Evolutionary conservation across 1,284 basidiomycete species (phyloP).

Genomic region (Albatrellus sp.): DNA sequence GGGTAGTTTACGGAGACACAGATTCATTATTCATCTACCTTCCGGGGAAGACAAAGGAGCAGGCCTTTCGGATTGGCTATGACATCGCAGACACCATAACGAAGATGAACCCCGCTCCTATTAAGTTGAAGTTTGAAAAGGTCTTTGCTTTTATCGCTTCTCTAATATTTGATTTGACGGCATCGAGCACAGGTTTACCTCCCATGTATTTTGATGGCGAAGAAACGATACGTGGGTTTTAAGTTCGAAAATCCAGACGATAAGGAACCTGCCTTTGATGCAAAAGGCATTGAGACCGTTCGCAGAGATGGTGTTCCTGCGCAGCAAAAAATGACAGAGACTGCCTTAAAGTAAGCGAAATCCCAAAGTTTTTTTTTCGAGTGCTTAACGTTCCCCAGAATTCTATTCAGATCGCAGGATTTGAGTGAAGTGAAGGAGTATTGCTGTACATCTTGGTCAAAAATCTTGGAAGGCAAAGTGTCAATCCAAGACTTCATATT

Average conservation of each 20-base stretch:
- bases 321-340: conserved; percentile 83
- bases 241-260: conserved; percentile 86
- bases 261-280: conserved; percentile 75
- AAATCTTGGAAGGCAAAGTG: conserved; percentile 70
- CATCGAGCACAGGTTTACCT: conserved; percentile 64
- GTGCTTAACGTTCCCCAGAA: conserved; percentile 30
- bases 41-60: conserved; percentile 80
- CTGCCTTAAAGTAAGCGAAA: conserved; percentile 61
- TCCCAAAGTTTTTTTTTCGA: no score
- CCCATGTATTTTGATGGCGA: conserved; percentile 87
- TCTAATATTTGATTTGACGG: background rate
- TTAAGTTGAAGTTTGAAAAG: conserved; percentile 98
- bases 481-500: conserved; percentile 89
- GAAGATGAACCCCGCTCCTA: conserved; percentile 74
- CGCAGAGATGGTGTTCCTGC: conserved; percentile 84
- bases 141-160: conserved; percentile 23
- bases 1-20: conserved; percentile 95
- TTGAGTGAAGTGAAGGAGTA: conserved; percentile 84
- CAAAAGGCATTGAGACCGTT: conserved; percentile 96
- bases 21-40: conserved; percentile 92
- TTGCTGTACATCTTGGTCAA: conserved; percentile 77
- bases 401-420: conserved; percentile 83
- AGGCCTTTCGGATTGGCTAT: conserved; percentile 87
- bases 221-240: conserved; percentile 95
- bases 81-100: conserved; percentile 89